Base-by-base conservation (phyloP, 257 asterid genomes). In the Solanum appendiculatum region DNA sequence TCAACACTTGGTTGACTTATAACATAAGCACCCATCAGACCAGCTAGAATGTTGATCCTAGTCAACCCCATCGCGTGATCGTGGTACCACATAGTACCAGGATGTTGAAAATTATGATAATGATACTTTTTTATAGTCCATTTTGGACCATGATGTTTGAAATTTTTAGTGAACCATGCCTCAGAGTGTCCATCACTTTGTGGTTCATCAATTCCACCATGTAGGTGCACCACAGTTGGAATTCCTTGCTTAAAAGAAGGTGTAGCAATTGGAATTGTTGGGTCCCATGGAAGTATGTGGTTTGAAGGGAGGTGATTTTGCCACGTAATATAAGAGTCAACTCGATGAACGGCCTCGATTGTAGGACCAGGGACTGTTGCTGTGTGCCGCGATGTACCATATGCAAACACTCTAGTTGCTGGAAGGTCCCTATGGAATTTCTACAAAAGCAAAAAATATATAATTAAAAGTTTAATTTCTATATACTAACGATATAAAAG, bases 51-150 rank as follows among this genome's bases (percentile, higher is more conserved):
- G 91, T 96, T 96, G 89, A 96, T 95, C 63, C 99, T 91, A 9
- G 99, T 96, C 92, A 96, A 90, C 44, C 99, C 98, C 98, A 93
- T 92, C 1, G 99, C 99, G 37, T 96, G 98, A 73, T 96, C 99
- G 31, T 96, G 99, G 90, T 96, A 96, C 97, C 97, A 96, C 4
- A 95, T 73, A 0, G 96, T 94, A n/a, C 99, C 99, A 0, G 98
- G 98, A 12, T 96, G 99, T 72, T 96, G 99, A 1, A 48, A 3
- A 20, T 96, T 96, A 87, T 92, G 94, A 88, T 96, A 96, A 77
- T 88, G 92, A 70, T 94, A 96, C 1, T 78, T 91, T 78, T 89
- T 87, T 86, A 78, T 86, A 0, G 87, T 89, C 98, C 98, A 96
- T 13, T 92, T 77, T 1, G 94, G 95, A 25, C 99, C 99, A 0